Evolutionary conservation across 139 green algal genomes (phyloP).

Genomic region (Axilococcus clingmanii): DNA sequence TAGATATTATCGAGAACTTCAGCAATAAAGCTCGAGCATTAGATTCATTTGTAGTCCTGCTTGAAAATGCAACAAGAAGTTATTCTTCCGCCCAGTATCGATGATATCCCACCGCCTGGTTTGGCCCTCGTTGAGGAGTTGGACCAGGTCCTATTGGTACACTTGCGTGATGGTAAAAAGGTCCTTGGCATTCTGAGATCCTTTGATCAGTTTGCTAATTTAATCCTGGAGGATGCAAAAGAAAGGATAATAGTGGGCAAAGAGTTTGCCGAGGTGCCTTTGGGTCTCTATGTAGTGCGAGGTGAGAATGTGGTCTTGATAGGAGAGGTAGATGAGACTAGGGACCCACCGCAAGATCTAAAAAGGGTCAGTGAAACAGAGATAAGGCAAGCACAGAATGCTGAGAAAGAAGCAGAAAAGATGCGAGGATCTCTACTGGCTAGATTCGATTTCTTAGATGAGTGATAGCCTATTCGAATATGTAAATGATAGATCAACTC

Average conservation of each 20-base stretch:
- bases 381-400: conserved; percentile 56
- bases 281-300: conserved; percentile 36
- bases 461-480: too few relatives aligned
- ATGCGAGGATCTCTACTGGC: conserved; percentile 56
- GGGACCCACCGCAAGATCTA: conserved; percentile 38
- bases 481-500: too few relatives aligned
- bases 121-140: conserved; percentile 39
- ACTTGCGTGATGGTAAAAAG: conserved; percentile 62
- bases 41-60: too few relatives aligned
- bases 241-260: conserved; percentile 68
- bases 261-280: conserved; percentile 45
- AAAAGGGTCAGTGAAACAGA: conserved; percentile 31
- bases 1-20: too few relatives aligned
- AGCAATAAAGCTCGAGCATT: too few relatives aligned
- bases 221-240: conserved; percentile 47
- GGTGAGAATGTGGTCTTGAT: conserved; percentile 79
- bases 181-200: conserved; percentile 59
- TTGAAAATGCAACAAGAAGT: conserved; percentile 1
- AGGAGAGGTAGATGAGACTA: conserved; percentile 47
- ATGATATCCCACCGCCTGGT: conserved; percentile 24
- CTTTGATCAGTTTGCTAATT: conserved; percentile 76
- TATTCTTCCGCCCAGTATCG: conserved; percentile 17
- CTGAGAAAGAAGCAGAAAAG: conserved; percentile 55
- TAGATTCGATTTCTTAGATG: conserved; percentile 67
- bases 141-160: conserved; percentile 55